A percentile compares a stretch with the other conserved stretches of the same genome.
These are phyloP conservation scores for Clavispora phyllophila DNA, from an alignment of 805 yeast genomes.

Conservation along the genomic window DNA sequence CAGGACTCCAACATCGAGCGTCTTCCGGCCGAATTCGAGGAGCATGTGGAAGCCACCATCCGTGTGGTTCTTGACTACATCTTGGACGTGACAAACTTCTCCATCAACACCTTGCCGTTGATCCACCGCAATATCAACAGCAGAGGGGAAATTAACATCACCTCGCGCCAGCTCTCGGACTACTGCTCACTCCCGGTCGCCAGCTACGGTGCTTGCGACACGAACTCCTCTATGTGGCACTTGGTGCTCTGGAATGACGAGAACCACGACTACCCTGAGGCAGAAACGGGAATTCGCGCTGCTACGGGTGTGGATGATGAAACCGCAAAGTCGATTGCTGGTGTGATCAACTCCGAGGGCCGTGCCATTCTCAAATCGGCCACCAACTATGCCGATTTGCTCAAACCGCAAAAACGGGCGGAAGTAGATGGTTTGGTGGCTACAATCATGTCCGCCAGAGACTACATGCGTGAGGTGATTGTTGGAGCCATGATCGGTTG, in stretches of 20 bases:
- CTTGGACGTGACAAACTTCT: conserved; percentile 37
- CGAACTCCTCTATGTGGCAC: conserved; percentile 33
- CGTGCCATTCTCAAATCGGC: conserved; percentile 42
- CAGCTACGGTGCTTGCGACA: conserved; percentile 30
- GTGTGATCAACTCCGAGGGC: conserved; percentile 46
- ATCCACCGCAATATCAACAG: conserved; percentile 27
- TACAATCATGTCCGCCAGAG: conserved; percentile 47
- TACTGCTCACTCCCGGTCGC: conserved; percentile 25
- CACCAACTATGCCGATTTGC: conserved; percentile 14
- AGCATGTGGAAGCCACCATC: conserved; percentile 24
- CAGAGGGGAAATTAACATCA: conserved; percentile 18
- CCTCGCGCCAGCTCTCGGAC: conserved; percentile 25
- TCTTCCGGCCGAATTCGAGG: conserved; percentile 12
- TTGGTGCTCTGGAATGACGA: conserved; percentile 78
- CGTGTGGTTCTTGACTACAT: conserved; percentile 36
- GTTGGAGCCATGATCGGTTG: conserved; percentile 45
- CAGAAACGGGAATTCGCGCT: conserved; percentile 40
- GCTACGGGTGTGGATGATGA: conserved; percentile 23
- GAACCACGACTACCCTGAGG: conserved; percentile 56
- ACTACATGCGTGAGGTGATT: conserved; percentile 45
- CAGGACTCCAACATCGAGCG: conserved; percentile 3
- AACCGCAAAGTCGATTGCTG: conserved; percentile 34
- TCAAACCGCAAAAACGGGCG: conserved; percentile 33
- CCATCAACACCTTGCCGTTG: conserved; percentile 36
- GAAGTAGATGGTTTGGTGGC: conserved; percentile 51